Percentiles rank a stretch among this genome's conserved stretches.
Evolutionary conservation across 129 eudicot species (phyloP).

Genomic region (Apium graveolens): DNA sequence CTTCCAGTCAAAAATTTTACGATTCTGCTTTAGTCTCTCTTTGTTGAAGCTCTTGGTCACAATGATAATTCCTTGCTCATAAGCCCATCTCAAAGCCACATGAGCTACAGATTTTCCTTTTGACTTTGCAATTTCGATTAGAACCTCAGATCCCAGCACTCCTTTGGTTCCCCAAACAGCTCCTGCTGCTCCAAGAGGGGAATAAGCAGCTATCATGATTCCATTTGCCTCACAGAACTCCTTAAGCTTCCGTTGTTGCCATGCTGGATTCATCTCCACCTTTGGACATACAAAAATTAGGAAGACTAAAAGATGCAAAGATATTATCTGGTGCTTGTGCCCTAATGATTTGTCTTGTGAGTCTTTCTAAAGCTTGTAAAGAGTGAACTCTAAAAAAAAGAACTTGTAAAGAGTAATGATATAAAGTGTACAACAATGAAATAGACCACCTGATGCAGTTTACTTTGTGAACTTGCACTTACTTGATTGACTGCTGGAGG

Average conservation of each 20-base stretch:
- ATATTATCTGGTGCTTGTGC: not conserved
- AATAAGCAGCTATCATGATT: slow-evolving; percentile 26
- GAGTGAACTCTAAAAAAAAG: no score
- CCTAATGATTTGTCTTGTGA: not conserved
- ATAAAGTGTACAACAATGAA: not conserved
- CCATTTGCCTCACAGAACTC: slow-evolving; percentile 35
- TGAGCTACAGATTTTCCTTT: slow-evolving; percentile 41
- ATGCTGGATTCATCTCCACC: slow-evolving; percentile 47
- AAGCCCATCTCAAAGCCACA: slow-evolving; percentile 21
- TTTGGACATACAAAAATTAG: not conserved
- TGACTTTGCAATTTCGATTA: slow-evolving; percentile 30
- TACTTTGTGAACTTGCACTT: not conserved
- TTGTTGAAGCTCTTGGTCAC: slow-evolving; percentile 9
- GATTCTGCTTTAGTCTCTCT: slow-evolving; percentile 7
- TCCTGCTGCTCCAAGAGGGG: slow-evolving; percentile 30
- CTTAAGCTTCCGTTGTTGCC: slow-evolving; percentile 51
- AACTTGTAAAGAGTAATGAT: not conserved
- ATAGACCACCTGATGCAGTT: not conserved
- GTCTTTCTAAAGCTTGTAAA: not conserved
- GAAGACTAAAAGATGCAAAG: not conserved
- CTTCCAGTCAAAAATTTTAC: slow-evolving; percentile 1
- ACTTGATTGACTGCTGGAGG: slow-evolving; percentile 12
- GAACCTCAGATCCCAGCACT: slow-evolving; percentile 27
- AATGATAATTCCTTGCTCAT: not conserved
- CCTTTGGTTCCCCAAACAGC: slow-evolving; percentile 30